Evolutionary conservation across 305 asterid genomes (phyloP).

Genomic region (Striga hermonthica): DNA sequence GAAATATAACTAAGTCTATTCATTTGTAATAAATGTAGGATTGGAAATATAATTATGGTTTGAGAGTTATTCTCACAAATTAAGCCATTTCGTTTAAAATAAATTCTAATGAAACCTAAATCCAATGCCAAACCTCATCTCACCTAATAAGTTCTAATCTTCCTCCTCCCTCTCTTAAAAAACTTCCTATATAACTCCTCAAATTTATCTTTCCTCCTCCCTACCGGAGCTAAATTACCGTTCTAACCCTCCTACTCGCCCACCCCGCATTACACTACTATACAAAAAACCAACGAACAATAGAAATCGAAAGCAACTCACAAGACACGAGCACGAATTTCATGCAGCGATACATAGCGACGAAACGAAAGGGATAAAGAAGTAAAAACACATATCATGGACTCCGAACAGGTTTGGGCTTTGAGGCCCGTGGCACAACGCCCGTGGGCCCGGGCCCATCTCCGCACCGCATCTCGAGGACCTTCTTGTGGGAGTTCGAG

Average conservation of each 20-base stretch:
- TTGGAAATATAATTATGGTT: no score
- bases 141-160: no score
- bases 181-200: slow-evolving; percentile 27
- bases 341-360: background rate
- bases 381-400: background rate
- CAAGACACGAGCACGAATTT: slow-evolving; percentile 7
- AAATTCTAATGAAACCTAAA: no score
- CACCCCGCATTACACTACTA: slow-evolving; percentile 45
- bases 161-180: background rate
- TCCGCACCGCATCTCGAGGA: slow-evolving; percentile 69
- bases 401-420: background rate
- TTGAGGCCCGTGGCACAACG: background rate
- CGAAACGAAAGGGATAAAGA: slow-evolving; percentile 29
- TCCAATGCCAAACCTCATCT: no score
- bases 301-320: slow-evolving; percentile 29
- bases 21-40: no score
- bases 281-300: slow-evolving; percentile 79
- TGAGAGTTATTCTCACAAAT: no score
- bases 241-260: slow-evolving; percentile 34
- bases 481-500: slow-evolving; percentile 89
- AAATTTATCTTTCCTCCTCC: slow-evolving; percentile 24
- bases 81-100: no score
- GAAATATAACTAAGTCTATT: no score
- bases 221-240: slow-evolving; percentile 39
- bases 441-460: slow-evolving; percentile 18